A percentile compares a stretch with the other conserved stretches of the same genome.
Conservation (phyloP, 2,329 filamentous ascomycete species). For the Alternaria postmessia region DNA sequence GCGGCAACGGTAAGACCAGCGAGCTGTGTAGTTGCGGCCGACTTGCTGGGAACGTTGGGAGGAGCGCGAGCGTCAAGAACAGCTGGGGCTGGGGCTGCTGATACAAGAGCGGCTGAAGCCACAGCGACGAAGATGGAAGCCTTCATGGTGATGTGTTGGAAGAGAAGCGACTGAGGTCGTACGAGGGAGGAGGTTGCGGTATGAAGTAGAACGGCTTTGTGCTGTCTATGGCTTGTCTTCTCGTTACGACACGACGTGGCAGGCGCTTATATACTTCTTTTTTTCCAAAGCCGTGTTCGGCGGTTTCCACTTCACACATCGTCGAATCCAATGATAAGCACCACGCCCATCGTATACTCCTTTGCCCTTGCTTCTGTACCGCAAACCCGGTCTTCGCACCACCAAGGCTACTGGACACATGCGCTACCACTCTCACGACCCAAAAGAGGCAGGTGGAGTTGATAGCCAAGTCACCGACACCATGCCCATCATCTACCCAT, state of each 20-base stretch:
- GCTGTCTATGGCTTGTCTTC: slow-evolving; percentile 6
- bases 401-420: slow-evolving; percentile 11
- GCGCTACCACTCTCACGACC: slow-evolving; percentile 27
- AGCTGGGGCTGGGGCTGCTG: slow-evolving; percentile 42
- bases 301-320: slow-evolving; percentile 10
- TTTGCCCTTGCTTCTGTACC: slow-evolving; percentile 21
- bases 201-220: neutral
- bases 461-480: slow-evolving; percentile 26
- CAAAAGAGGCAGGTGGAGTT: slow-evolving; percentile 39
- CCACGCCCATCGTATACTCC: slow-evolving; percentile 29
- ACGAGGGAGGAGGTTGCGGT: neutral
- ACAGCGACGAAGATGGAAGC: slow-evolving; percentile 36
- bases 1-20: slow-evolving; percentile 65
- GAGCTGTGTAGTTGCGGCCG: slow-evolving; percentile 67
- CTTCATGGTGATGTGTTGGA: slow-evolving; percentile 38
- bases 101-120: slow-evolving; percentile 31
- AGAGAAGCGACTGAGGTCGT: neutral
- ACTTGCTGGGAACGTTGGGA: slow-evolving; percentile 69
- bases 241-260: slow-evolving; percentile 10
- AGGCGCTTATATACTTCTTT: slow-evolving; percentile 27
- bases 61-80: slow-evolving; percentile 50
- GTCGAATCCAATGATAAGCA: slow-evolving; percentile 39
- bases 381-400: slow-evolving; percentile 7
- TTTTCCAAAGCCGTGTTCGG: slow-evolving; percentile 2
- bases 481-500: slow-evolving; percentile 26